Evolutionary conservation across 805 yeast genomes (phyloP), one percentile per base, ranked within the genome.

Genomic region (Pichia pseudocactophila): DNA sequence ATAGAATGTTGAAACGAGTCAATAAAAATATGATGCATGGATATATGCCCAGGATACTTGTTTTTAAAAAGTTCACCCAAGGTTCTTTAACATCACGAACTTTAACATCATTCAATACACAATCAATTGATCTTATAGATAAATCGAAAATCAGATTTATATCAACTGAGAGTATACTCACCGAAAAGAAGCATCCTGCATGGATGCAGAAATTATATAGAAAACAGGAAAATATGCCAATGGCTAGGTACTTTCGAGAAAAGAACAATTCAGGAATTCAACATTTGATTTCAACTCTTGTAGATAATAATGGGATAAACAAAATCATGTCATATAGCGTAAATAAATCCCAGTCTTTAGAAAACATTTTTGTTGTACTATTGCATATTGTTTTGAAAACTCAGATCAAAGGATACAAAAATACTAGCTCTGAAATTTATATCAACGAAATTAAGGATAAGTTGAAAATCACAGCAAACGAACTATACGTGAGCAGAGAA

Each of bases 281-380:
- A 28, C 31, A 28, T 12, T 4, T 10, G 11, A 28, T 28, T 11
- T 28, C 31, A 28, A 28, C 31, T 7, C 31, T 28, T 28, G 31
- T 28, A 28, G 6, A 34, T 30, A 9, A 8, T 5, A 22, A 27
- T 16, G 13, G 25, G 4, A 36, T 30, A 2, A 30, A 10, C 10
- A 34, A 41, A 9, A 39, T 48, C 7, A 41, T 37, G 8, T 39
- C 43, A 34, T 40, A 54, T 44, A 38, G 46, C 34, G 10, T 46
- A 27, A 26, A 36, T 17, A 28, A 38, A n/a, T 37, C 58, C 22
- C 43, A 37, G 8, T 57, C 57, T 32, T 41, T 51, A 6, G 63
- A 58, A 39, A 50, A 60, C 22, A 55, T 53, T 5, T 34, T 58
- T 26, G 49, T 51, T 17, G 34, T 57, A 16, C 41, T 56, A 10